Base-by-base conservation (phyloP, 106 monocot species). In the Xerophyta viscosa region DNA sequence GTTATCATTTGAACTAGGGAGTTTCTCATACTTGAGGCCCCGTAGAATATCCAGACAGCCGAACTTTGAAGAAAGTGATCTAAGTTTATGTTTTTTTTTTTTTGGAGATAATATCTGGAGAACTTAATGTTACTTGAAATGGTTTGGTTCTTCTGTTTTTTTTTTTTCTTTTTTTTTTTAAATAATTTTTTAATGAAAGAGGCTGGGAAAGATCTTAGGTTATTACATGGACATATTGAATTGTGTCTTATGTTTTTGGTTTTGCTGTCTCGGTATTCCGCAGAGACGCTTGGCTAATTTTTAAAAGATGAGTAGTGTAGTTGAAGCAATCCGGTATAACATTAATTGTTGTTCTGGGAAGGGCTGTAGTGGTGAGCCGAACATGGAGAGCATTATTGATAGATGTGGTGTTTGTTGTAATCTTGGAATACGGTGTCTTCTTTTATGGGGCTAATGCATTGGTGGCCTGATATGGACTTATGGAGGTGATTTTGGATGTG, bases 401-500 rank as follows among this genome's bases (percentile, higher is more conserved):
- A 54, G 60, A 60, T 70, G 63, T 23, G 27, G 24, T 8, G 23
- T 44, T 25, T 60, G 49, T 54, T 60, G 68, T 73, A 27, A 39
- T 47, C 45, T 70, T 61, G 79, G 62, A 46, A 36, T 24, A 37
- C 19, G 66, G 39, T 66, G 7, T 58, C 48, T 64, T 68, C 46
- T 18, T 71, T 48, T 61, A 46, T 57, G 60, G 60, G 59, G 54
- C 53, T 56, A 49, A 56, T 63, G 62, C 21, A 58, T 52, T 48
- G 76, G 57, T 66, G 66, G 51, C 56, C 45, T 66, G 69, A 60
- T 67, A 63, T 73, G 66, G 66, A 77, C 77, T 72, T 31, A 82
- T 77, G 77, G 72, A 73, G 77, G 56, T 63, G 62, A 66, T 48
- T 77, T 77, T 77, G 64, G 76, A 42, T 66, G 53, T 37, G 45